Evolutionary conservation across 2,329 filamentous ascomycete genomes (phyloP).

Genomic region (Colletotrichum sp.): DNA sequence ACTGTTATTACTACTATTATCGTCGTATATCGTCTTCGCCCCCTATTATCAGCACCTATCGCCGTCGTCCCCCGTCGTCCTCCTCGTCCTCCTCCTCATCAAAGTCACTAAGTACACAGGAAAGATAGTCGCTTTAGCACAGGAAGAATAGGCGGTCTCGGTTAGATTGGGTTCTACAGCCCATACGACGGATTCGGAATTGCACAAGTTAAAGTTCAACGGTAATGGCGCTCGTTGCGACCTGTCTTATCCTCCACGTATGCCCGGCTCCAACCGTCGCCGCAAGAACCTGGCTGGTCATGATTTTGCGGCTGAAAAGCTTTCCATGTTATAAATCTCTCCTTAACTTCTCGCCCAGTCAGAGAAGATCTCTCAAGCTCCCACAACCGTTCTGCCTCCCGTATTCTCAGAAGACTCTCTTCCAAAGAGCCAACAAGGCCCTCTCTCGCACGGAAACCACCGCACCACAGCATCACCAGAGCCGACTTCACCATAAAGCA

Average conservation of each 20-base stretch:
- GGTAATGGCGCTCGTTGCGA: not conserved
- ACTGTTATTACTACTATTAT: no score
- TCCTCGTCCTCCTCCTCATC: no score
- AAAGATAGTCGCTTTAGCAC: no score
- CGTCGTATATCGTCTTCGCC: no score
- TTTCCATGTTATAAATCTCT: not conserved
- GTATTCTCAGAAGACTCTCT: no score
- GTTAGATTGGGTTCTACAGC: no score
- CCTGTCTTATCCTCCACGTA: not conserved
- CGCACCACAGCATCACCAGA: not conserved
- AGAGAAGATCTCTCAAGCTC: not conserved
- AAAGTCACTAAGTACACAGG: no score
- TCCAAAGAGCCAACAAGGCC: not conserved
- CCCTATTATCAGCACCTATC: no score
- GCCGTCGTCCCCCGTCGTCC: no score
- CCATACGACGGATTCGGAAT: not conserved
- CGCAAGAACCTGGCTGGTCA: not conserved
- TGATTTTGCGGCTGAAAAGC: not conserved
- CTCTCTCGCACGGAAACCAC: not conserved
- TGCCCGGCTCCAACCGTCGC: not conserved
- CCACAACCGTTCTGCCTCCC: accelerated
- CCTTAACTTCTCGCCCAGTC: not conserved
- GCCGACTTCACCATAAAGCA: not conserved
- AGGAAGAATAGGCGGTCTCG: no score
- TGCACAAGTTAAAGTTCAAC: not conserved